phyloP scores from a whole-genome alignment of 129 eudicot genomes.

The Flaveria robusta region DNA sequence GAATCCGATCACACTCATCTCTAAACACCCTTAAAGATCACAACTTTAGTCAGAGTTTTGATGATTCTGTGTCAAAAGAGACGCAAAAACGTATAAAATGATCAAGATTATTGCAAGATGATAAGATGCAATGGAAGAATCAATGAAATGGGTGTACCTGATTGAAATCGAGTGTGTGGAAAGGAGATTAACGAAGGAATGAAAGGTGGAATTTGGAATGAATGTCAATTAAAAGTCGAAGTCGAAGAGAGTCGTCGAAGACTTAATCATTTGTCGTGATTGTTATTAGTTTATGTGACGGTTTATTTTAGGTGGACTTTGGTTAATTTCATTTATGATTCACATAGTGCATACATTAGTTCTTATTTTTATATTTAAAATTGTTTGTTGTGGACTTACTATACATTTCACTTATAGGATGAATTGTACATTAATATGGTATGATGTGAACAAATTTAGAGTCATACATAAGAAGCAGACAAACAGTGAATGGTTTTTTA shows the following conservation, averaged over 20 bases:
- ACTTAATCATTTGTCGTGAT: neutral
- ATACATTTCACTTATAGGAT: no score
- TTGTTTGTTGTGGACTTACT: no score
- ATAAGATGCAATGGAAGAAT: neutral
- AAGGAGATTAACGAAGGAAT: neutral
- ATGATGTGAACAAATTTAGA: no score
- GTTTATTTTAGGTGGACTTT: no score
- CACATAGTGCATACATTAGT: no score
- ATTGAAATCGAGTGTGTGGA: neutral
- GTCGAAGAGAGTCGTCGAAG: neutral
- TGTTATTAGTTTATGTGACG: no score
- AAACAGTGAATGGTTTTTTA: no score
- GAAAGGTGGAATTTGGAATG: neutral
- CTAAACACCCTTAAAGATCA: neutral
- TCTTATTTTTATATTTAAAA: no score
- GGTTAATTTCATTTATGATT: no score
- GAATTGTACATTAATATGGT: no score
- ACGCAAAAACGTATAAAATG: neutral
- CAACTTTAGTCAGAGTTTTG: neutral
- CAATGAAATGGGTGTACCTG: neutral
- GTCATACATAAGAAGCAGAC: no score
- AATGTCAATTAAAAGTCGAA: neutral
- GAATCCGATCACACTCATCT: constrained; percentile 85
- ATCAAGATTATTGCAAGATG: neutral
- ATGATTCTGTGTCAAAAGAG: neutral